Evolutionary conservation across 345 rosid genomes (phyloP), one percentile per base, ranked within the genome.

Genomic region (Acer yangbiense): DNA sequence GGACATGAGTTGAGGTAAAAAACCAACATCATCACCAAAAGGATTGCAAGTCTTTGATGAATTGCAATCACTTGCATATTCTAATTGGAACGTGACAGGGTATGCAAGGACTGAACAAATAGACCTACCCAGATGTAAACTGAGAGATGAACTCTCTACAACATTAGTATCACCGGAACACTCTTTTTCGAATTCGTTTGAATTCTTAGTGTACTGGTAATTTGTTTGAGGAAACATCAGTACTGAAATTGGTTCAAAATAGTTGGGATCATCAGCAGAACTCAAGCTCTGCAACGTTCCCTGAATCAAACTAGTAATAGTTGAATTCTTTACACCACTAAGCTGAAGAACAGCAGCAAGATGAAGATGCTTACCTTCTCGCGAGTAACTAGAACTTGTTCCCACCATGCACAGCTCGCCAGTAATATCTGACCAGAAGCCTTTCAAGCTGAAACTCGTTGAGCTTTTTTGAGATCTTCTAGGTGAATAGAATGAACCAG

Each of bases 401-500:
- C 86, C 88, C 48, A 81, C 81, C 84, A 85, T 85, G 75, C 88
- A 85, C 2, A 85, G 77, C 75, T 83, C 63, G n/a, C 86, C 88
- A 0, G 57, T 58, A 18, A 70, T 52, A 9, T 10, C 48, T 23
- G 84, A 81, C 88, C 86, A 85, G 66, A 78, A 83, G 54, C 88
- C 88, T 73, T 83, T 16, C 7, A 85, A n/a, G 14, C 57, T 63
- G 48, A 85, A 82, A 8, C 69, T 73, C 62, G 73, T 27, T 62
- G 71, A 32, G 54, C 81, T 67, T 7, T 11, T 9, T 13, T n/a
- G 6, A 27, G 50, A 48, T 32, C 76, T 74, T n/a, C 16, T 17
- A 16, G n/a, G 6, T 2, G 44, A 48, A 64, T 63, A 9, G 41
- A 70, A 54, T 6, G 60, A 52, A 1, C 67, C 71, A 68, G 62